phyloP scores from a whole-genome alignment of 768 basidiomycete genomes.

The Lentinula edodes region DNA sequence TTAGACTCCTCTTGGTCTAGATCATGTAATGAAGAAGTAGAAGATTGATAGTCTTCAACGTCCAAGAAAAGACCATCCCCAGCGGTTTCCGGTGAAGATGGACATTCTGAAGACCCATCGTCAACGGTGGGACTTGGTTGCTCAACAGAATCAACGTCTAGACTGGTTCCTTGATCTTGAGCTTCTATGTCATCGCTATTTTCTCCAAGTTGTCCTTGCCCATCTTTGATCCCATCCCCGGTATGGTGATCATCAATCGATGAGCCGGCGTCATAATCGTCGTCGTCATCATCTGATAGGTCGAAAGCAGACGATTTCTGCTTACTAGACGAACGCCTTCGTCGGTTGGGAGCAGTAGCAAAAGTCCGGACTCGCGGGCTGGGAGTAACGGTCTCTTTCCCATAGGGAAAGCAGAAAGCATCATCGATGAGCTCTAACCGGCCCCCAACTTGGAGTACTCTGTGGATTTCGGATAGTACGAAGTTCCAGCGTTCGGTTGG shows the following conservation, averaged over 20 bases:
- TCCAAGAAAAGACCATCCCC: slow-evolving; percentile 1
- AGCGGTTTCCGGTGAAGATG: neutral
- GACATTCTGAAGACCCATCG: neutral
- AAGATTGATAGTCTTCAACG: neutral
- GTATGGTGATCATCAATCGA: neutral
- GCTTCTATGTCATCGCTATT: neutral
- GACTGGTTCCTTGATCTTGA: neutral
- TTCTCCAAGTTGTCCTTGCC: neutral
- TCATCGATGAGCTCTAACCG: slow-evolving; percentile 75
- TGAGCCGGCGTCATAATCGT: neutral
- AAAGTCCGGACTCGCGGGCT: neutral
- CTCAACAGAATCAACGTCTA: neutral
- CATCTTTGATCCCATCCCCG: neutral
- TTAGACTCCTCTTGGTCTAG: neutral
- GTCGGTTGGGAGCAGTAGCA: neutral
- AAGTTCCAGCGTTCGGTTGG: slow-evolving; percentile 55
- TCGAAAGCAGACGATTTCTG: neutral
- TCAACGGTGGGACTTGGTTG: neutral
- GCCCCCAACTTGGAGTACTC: slow-evolving; percentile 57
- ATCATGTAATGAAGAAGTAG: neutral
- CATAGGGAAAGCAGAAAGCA: slow-evolving; percentile 58
- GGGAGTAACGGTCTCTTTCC: slow-evolving; percentile 16
- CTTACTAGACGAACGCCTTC: neutral
- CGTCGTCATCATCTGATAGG: neutral
- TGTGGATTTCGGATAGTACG: slow-evolving; percentile 53